phyloP scores from a whole-genome alignment of 371 early-diverging fungal species.

The Phascolomyces articulosus region DNA sequence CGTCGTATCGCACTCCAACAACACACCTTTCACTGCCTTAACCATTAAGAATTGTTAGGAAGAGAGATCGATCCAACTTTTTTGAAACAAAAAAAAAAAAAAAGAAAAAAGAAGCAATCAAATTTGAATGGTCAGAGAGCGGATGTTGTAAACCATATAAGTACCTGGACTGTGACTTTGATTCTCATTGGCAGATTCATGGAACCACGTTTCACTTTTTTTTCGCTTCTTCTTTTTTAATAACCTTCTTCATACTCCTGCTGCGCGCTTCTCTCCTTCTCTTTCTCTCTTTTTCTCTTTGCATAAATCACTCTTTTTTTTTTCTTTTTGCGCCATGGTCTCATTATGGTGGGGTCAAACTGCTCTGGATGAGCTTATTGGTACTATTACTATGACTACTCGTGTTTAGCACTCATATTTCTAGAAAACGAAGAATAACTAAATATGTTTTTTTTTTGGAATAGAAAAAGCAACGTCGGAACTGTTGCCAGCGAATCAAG shows the following conservation, averaged over 20 bases:
- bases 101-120: not conserved
- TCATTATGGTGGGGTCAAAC: conserved; percentile 51
- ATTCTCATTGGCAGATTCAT: too few species aligned
- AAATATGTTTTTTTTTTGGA: too few species aligned
- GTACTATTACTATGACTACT: conserved; percentile 13
- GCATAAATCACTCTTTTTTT: too few species aligned
- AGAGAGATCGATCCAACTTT: not conserved
- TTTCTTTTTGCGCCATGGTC: conserved; percentile 21
- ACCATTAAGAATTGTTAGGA: conserved; percentile 35
- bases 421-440: too few species aligned
- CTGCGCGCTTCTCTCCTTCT: not conserved
- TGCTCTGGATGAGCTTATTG: conserved; percentile 44
- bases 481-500: conserved; percentile 81
- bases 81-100: not conserved
- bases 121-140: too few species aligned
- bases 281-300: not conserved
- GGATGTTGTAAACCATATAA: too few species aligned
- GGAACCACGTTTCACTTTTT: not conserved
- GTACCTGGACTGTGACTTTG: not conserved
- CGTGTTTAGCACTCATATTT: too few species aligned
- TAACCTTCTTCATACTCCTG: not conserved
- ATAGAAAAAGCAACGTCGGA: conserved; percentile 90
- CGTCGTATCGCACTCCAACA: conserved; percentile 73
- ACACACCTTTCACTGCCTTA: conserved; percentile 52
- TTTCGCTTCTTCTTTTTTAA: too few species aligned